A percentile compares a stretch with the other conserved stretches of the same genome.
These are phyloP conservation scores for Populus davidiana DNA, from an alignment of 345 rosid species.

Conservation along the genomic window DNA sequence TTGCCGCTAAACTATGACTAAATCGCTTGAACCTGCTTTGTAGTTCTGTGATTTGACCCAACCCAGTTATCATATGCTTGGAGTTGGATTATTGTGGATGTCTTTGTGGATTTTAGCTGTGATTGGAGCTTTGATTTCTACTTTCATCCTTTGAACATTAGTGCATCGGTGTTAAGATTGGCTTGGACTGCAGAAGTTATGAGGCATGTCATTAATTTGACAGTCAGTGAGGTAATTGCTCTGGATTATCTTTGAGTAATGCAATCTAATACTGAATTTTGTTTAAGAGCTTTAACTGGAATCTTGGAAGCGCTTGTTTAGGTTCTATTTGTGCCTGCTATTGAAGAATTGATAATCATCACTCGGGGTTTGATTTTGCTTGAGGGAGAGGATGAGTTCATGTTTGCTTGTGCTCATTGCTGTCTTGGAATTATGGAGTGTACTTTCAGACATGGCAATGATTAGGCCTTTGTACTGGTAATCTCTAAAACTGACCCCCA, in stretches of 20 bases:
- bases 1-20: constrained; percentile 51
- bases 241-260: no score
- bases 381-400: constrained; percentile 94
- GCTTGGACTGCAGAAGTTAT: constrained; percentile 82
- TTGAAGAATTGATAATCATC: constrained; percentile 74
- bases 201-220: constrained; percentile 78
- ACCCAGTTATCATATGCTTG: constrained; percentile 76
- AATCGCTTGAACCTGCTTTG: constrained; percentile 62
- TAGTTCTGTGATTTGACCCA: constrained; percentile 68
- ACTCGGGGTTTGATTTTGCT: constrained; percentile 83
- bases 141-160: constrained; percentile 52
- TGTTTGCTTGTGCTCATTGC: constrained; percentile 95
- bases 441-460: constrained; percentile 75
- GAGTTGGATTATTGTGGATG: constrained; percentile 90
- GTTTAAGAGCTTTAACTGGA: constrained; percentile 80
- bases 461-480: constrained; percentile 99
- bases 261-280: not conserved
- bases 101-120: constrained; percentile 80
- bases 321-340: constrained; percentile 83
- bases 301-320: constrained; percentile 90
- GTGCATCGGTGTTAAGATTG: constrained; percentile 50
- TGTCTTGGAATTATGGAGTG: constrained; percentile 74
- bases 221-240: constrained; percentile 58
- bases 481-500: not conserved
- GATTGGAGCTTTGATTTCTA: constrained; percentile 68